Conservation (phyloP, 495 filamentous ascomycete genomes). For the Delitschia confertaspora region DNA sequence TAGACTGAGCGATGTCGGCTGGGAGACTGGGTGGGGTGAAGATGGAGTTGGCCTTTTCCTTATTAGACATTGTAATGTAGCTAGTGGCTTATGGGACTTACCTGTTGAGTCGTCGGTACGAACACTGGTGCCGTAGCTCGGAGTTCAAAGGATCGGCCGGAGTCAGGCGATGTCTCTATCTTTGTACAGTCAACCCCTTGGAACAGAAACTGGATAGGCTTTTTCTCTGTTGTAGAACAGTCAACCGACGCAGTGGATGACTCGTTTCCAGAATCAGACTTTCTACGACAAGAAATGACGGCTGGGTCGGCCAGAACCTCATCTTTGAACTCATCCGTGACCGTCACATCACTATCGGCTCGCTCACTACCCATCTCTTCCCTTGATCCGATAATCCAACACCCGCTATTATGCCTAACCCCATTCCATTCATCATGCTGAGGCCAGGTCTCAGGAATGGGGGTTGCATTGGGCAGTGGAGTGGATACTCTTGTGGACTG, state of each 20-base stretch:
- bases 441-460: too few species aligned
- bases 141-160: conserved; percentile 4
- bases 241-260: not conserved
- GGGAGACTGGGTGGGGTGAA: not conserved
- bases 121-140: conserved; percentile 18
- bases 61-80: not conserved
- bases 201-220: too few species aligned
- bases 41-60: not conserved
- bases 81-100: not conserved
- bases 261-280: not conserved
- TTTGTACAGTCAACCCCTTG: too few species aligned
- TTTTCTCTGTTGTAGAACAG: not conserved
- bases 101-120: conserved; percentile 3
- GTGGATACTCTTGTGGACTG: too few species aligned
- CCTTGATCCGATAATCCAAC: too few species aligned
- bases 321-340: not conserved
- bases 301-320: not conserved
- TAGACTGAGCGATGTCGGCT: too few species aligned
- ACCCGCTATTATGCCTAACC: too few species aligned
- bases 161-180: not conserved
- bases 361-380: too few species aligned
- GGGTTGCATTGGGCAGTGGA: too few species aligned
- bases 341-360: too few species aligned
- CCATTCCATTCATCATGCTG: too few species aligned
- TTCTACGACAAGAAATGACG: conserved; percentile 8